Evolutionary conservation across 2,329 filamentous ascomycete genomes (phyloP).

Genomic region (Trichoderma oligosporum): DNA sequence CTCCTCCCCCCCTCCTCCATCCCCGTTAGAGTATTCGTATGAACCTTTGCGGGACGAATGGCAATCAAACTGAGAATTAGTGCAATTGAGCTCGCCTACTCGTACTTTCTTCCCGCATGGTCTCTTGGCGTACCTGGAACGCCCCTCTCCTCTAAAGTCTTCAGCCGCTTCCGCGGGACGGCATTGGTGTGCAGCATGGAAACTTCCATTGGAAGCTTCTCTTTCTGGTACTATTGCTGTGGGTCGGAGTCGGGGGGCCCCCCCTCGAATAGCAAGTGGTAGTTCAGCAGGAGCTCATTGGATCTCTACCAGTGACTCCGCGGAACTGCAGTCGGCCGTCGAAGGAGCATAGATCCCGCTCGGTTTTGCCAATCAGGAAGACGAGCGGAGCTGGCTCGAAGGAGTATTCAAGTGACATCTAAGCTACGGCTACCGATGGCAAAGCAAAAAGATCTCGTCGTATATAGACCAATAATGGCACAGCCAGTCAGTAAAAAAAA

Average conservation of each 20-base stretch:
- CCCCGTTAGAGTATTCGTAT: neutral
- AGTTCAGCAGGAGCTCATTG: conserved; percentile 21
- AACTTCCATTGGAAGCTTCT: conserved; percentile 11
- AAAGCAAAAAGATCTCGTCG: neutral
- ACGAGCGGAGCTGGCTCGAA: conserved; percentile 8
- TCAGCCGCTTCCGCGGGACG: conserved; percentile 3
- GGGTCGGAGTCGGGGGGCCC: neutral
- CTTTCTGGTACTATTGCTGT: neutral
- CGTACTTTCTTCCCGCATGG: conserved; percentile 15
- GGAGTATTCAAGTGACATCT: conserved; percentile 7
- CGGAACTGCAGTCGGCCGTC: conserved; percentile 30
- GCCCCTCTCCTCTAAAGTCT: neutral
- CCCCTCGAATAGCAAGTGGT: neutral
- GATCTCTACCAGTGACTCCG: conserved; percentile 27
- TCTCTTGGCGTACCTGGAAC: conserved; percentile 1
- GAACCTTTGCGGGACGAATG: conserved; percentile 15
- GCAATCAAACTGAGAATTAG: conserved; percentile 28
- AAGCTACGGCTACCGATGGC: neutral
- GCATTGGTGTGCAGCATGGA: neutral
- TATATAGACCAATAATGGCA: conserved; percentile 13
- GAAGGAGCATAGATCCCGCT: conserved; percentile 27
- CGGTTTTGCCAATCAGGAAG: conserved; percentile 24
- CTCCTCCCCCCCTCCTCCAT: neutral
- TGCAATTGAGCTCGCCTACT: conserved; percentile 22
- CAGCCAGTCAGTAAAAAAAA: neutral